Percentiles rank a stretch among this genome's conserved stretches.
phyloP scores from a whole-genome alignment of 805 yeast species.

The Nakazawaea ernobii region DNA sequence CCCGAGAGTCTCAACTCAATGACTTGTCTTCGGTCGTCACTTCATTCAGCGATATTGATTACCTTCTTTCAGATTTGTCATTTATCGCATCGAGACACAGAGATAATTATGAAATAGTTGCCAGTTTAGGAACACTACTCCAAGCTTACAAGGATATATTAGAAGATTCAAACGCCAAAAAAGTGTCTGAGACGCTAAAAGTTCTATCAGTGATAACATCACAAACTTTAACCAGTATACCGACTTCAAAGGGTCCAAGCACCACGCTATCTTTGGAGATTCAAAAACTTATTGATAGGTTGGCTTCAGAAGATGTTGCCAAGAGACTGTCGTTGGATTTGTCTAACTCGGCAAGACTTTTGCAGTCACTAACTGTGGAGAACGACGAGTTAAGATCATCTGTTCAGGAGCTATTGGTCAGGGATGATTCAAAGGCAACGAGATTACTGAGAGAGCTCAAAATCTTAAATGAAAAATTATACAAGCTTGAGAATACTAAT shows the following conservation, averaged over 20 bases:
- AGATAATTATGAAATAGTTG: background rate
- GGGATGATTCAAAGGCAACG: constrained; percentile 16
- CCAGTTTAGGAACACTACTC: background rate
- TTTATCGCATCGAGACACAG: background rate
- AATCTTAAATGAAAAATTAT: background rate
- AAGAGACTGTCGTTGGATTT: constrained; percentile 56
- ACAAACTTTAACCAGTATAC: background rate
- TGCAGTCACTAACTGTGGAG: constrained; percentile 13
- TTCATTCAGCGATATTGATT: too few species aligned
- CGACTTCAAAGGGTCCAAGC: background rate
- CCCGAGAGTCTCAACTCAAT: constrained; percentile 26
- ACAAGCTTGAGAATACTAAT: background rate
- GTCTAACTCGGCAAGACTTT: constrained; percentile 38
- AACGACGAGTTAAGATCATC: constrained; percentile 19
- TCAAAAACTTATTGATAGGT: constrained; percentile 52
- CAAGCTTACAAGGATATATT: background rate
- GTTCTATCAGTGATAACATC: background rate
- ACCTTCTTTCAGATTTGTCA: background rate
- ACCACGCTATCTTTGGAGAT: constrained; percentile 31
- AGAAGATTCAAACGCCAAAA: background rate
- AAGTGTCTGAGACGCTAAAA: background rate
- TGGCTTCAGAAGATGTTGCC: constrained; percentile 75
- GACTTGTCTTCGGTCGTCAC: too few species aligned
- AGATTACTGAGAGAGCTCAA: constrained; percentile 13
- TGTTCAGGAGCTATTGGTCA: constrained; percentile 22